Evolutionary conservation across 257 asterid genomes (phyloP), one percentile per base, ranked within the genome.

Genomic region (Nicotiana otophora): DNA sequence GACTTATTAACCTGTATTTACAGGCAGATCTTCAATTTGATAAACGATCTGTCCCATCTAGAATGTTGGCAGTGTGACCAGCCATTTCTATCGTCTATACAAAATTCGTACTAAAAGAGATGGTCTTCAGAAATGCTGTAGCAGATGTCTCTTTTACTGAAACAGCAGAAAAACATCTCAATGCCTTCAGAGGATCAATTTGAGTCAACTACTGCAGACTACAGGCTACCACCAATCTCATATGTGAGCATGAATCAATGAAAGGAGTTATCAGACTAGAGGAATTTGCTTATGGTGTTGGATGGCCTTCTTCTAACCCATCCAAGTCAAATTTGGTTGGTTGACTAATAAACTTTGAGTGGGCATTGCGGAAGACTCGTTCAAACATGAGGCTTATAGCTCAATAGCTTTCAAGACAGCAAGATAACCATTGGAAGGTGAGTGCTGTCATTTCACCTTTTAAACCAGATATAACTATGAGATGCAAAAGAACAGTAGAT

Each of bases 401-500:
- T 20, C 61, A 46, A 23, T 12, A 12, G 60, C 20, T 72, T 72
- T 72, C 60, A 42, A 6, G 60, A 42, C 36, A 72, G n/a, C 61
- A 72, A 72, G 60, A 72, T 72, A 23, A 72, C 79, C 7, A 72
- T 10, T 42, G 36, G 36, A 72, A 72, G 79, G 36, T 72, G 79
- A 72, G 79, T 46, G 60, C 14, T 72, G 30, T 46, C 20, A 46
- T 46, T 46, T 72, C 79, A 72, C 23, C 61, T 46, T 7, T 42
- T 42, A 7, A 42, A 42, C 48, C 48, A 42, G 10, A 42, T 42
- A 46, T 6, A 46, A 72, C 79, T 34, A 46, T 70, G 60, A 69
- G 55, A 70, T 70, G 36, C n/a, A 69, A 69, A 69, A 69, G 58
- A 70, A 70, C 58, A 42, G 78, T 70, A 70, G 20, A 20, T 70